Percentiles rank a stretch among this genome's conserved stretches.
Evolutionary conservation across 2,329 filamentous ascomycete species (phyloP).

Genomic region (Myriosclerotinia duriaeana): DNA sequence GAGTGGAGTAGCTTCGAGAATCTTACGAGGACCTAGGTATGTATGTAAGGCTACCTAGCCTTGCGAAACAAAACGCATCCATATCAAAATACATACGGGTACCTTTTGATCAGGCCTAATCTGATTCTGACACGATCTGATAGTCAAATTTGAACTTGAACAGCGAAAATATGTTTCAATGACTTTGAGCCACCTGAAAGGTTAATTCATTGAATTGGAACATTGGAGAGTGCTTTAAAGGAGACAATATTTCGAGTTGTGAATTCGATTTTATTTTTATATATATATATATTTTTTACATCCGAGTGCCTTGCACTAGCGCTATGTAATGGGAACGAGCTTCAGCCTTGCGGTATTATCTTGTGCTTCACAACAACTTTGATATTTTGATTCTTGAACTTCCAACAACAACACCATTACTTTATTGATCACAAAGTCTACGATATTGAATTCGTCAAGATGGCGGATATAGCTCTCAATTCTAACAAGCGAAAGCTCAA

Average conservation of each 20-base stretch:
- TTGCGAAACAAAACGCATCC: background rate
- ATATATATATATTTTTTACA: too few relatives aligned
- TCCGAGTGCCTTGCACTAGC: too few relatives aligned
- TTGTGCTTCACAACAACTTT: slow-evolving; percentile 5
- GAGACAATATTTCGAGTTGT: too few relatives aligned
- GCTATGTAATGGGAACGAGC: background rate
- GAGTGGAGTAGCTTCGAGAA: slow-evolving; percentile 1
- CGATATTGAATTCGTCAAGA: slow-evolving; percentile 27
- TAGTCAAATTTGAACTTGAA: too few relatives aligned
- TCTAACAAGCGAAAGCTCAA: slow-evolving; percentile 53
- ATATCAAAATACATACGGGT: background rate
- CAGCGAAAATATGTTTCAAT: too few relatives aligned
- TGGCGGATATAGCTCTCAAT: slow-evolving; percentile 43
- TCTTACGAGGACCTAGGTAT: too few relatives aligned
- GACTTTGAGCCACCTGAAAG: too few relatives aligned
- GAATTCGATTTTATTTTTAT: too few relatives aligned
- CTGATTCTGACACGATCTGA: too few relatives aligned
- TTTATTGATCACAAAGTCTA: background rate
- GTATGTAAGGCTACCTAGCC: slow-evolving; percentile 4
- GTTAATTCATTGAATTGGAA: too few relatives aligned
- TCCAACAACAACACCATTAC: background rate
- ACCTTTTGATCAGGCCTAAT: too few relatives aligned
- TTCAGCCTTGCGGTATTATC: slow-evolving; percentile 21
- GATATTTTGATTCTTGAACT: background rate
- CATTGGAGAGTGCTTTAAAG: too few relatives aligned